Conservation (phyloP, 225 moss, liverwort and hornwort genomes). For the Marchantia paleacea region DNA sequence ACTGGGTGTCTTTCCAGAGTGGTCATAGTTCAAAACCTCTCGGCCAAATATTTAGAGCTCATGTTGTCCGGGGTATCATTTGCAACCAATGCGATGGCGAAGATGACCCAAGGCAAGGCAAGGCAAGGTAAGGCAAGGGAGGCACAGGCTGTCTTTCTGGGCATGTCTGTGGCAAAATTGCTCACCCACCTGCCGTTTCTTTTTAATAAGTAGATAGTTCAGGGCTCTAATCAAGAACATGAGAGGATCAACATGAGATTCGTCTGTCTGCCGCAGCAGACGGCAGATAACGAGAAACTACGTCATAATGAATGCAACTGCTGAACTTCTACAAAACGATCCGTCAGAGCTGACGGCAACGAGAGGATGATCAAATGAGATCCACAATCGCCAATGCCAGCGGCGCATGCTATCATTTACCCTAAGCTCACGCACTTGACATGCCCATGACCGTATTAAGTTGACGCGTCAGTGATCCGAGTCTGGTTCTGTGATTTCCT, state of each 20-base stretch:
- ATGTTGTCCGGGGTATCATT: neutral
- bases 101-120: neutral
- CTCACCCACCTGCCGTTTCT: neutral
- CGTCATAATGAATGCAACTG: neutral
- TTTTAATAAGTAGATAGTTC: neutral
- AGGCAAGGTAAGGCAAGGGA: neutral
- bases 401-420: neutral
- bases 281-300: neutral
- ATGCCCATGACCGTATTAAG: neutral
- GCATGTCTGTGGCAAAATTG: neutral
- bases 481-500: neutral
- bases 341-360: neutral
- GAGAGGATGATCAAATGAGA: neutral
- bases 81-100: neutral
- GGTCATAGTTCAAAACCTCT: neutral
- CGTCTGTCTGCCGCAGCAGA: neutral
- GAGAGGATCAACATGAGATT: neutral
- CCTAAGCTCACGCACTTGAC: neutral
- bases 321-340: neutral
- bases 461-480: neutral
- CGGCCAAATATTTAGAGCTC: neutral
- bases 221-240: neutral
- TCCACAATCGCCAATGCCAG: neutral
- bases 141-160: neutral
- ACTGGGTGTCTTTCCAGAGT: neutral